Conservation (phyloP, 768 basidiomycete species). For the Leccinellum albellum region DNA sequence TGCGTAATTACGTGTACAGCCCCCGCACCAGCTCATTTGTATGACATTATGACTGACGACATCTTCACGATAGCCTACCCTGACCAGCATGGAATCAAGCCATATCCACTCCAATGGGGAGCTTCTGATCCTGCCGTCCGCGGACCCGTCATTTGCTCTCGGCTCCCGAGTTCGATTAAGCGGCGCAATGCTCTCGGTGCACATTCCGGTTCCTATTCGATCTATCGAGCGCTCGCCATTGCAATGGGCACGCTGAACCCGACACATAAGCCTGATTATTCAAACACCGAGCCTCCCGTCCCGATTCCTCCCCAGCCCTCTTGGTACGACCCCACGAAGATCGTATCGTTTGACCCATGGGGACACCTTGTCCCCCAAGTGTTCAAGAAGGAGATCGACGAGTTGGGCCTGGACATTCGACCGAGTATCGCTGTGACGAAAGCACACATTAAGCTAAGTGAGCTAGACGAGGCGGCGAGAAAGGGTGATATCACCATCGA, state of each 20-base stretch:
- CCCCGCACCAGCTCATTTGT: not conserved
- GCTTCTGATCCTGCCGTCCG: constrained; percentile 58
- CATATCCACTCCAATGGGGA: constrained; percentile 81
- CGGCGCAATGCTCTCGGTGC: constrained; percentile 92
- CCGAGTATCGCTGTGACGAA: constrained; percentile 93
- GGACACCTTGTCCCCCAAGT: constrained; percentile 81
- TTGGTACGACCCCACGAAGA: constrained; percentile 76
- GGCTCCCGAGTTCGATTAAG: constrained; percentile 80
- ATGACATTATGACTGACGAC: constrained; percentile 9
- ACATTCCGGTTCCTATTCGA: constrained; percentile 89
- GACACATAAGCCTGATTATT: constrained; percentile 78
- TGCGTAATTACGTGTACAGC: constrained; percentile 7
- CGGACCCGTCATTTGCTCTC: constrained; percentile 87
- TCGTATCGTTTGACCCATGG: constrained; percentile 92
- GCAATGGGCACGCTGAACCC: constrained; percentile 83
- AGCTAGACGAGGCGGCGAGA: constrained; percentile 79
- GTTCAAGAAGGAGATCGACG: constrained; percentile 59
- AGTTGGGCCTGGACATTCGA: constrained; percentile 72
- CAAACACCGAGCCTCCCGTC: constrained; percentile 81
- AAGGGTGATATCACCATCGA: constrained; percentile 73
- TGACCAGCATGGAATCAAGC: constrained; percentile 86
- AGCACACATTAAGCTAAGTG: constrained; percentile 91
- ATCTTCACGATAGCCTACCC: constrained; percentile 62
- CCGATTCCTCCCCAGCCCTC: constrained; percentile 68
- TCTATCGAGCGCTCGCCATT: constrained; percentile 90